Evolutionary conservation across 2,329 filamentous ascomycete species (phyloP).

Genomic region (Alternaria infectoria): DNA sequence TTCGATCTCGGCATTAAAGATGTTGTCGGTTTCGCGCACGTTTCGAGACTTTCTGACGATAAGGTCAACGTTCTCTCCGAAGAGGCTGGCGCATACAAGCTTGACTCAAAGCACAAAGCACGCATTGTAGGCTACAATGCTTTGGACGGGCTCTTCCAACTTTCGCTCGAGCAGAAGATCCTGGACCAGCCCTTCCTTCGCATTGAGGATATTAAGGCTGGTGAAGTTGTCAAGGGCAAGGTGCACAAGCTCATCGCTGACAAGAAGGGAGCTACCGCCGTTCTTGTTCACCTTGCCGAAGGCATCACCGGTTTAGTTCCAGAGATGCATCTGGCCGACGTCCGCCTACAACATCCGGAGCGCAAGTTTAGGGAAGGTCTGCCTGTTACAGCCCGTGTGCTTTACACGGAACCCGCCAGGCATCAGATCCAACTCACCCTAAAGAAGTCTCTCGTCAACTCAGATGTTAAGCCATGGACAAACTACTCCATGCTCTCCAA

Average conservation of each 20-base stretch:
- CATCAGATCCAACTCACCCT: constrained; percentile 84
- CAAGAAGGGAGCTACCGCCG: constrained; percentile 75
- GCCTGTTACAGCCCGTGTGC: constrained; percentile 81
- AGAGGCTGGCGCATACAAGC: constrained; percentile 76
- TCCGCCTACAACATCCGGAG: constrained; percentile 87
- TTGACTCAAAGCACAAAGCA: constrained; percentile 78
- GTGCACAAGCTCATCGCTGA: constrained; percentile 85
- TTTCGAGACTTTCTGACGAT: constrained; percentile 88
- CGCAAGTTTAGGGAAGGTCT: constrained; percentile 92
- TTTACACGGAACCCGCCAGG: constrained; percentile 78
- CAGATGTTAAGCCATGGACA: constrained; percentile 79
- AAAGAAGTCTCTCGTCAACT: constrained; percentile 94
- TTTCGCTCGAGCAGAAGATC: constrained; percentile 82
- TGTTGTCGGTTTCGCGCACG: constrained; percentile 88
- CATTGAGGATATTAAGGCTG: constrained; percentile 87
- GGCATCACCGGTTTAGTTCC: constrained; percentile 89
- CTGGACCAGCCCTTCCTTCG: constrained; percentile 88
- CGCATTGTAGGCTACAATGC: constrained; percentile 86
- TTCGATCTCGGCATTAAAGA: constrained; percentile 71
- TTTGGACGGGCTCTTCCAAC: constrained; percentile 81
- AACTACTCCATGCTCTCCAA: constrained; percentile 75
- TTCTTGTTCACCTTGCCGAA: constrained; percentile 84
- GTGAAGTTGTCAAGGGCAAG: constrained; percentile 78
- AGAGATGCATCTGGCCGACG: constrained; percentile 86
- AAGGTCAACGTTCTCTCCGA: constrained; percentile 85